Percentiles rank a stretch among this genome's conserved stretches.
Evolutionary conservation across 2,329 filamentous ascomycete species (phyloP).

Genomic region (Cladosporium sp.): DNA sequence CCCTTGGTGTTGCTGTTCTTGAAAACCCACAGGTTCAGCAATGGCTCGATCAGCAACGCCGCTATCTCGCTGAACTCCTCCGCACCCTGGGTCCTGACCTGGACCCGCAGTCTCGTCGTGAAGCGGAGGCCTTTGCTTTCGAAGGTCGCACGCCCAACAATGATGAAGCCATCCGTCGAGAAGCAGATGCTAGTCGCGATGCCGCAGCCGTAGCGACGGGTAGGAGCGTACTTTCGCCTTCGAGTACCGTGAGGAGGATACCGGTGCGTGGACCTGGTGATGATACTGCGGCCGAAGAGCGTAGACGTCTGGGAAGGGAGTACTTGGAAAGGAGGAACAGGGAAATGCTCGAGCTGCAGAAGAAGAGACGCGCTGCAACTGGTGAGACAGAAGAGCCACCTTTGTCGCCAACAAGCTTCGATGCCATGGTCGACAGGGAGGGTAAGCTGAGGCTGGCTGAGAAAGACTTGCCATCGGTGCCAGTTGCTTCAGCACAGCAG

Average conservation of each 20-base stretch:
- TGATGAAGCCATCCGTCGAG: conserved; percentile 25
- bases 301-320: conserved; percentile 31
- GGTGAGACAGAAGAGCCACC: conserved; percentile 13
- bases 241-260: conserved; percentile 26
- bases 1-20: conserved; percentile 59
- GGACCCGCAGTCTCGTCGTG: conserved; percentile 39
- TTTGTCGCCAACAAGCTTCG: conserved; percentile 23
- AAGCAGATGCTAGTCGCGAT: conserved; percentile 27
- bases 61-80: conserved; percentile 56
- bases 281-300: conserved; percentile 30
- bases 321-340: conserved; percentile 32
- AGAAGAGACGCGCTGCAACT: conserved; percentile 21
- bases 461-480: not conserved
- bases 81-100: conserved; percentile 58
- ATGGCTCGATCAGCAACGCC: conserved; percentile 58
- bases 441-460: conserved; percentile 24
- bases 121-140: conserved; percentile 34
- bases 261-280: conserved; percentile 26
- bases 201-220: conserved; percentile 34
- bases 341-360: conserved; percentile 30
- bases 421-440: conserved; percentile 28
- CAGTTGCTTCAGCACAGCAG: not conserved
- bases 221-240: conserved; percentile 17
- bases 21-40: conserved; percentile 58
- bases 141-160: conserved; percentile 31